phyloP scores from a whole-genome alignment of 2,329 filamentous ascomycete species.

The Volutella citrinella region DNA sequence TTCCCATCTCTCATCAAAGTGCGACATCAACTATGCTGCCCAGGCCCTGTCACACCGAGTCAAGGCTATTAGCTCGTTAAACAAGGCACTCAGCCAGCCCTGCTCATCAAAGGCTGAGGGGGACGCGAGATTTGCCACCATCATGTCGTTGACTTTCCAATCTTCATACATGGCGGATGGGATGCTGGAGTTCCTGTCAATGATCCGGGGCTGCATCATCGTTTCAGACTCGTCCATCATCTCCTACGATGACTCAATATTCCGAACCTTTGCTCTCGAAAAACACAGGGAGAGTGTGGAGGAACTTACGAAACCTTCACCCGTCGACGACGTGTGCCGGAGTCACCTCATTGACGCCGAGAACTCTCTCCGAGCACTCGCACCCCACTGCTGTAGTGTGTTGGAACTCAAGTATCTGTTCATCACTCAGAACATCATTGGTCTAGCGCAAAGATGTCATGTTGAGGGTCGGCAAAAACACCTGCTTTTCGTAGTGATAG shows the following conservation, averaged over 20 bases:
- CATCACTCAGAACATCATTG: conserved; percentile 3
- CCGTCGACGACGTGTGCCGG: neutral
- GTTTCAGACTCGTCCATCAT: conserved; percentile 5
- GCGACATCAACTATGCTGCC: conserved; percentile 13
- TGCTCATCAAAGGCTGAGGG: conserved; percentile 27
- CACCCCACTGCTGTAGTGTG: conserved; percentile 8
- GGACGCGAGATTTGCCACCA: conserved; percentile 32
- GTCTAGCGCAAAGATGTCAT: conserved; percentile 2
- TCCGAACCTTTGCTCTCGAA: conserved; percentile 6
- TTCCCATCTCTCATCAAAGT: conserved; percentile 29
- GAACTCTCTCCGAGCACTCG: conserved; percentile 1
- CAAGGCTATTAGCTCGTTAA: conserved; percentile 29
- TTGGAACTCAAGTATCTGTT: conserved; percentile 9
- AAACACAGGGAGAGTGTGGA: conserved; percentile 5
- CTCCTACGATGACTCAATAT: conserved; percentile 6
- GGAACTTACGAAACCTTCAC: neutral
- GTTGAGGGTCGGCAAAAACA: conserved; percentile 8
- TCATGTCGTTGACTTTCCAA: conserved; percentile 33
- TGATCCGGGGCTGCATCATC: conserved; percentile 29
- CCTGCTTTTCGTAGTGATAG: neutral
- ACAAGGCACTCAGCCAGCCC: conserved; percentile 22
- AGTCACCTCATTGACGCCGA: conserved; percentile 1
- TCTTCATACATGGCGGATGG: conserved; percentile 34
- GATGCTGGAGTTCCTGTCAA: conserved; percentile 33
- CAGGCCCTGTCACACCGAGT: conserved; percentile 32